Percentiles rank a stretch among this genome's conserved stretches.
These are phyloP conservation scores for Trichoderma koningiopsis DNA, from an alignment of 2,329 filamentous ascomycete genomes.

Conservation along the genomic window DNA sequence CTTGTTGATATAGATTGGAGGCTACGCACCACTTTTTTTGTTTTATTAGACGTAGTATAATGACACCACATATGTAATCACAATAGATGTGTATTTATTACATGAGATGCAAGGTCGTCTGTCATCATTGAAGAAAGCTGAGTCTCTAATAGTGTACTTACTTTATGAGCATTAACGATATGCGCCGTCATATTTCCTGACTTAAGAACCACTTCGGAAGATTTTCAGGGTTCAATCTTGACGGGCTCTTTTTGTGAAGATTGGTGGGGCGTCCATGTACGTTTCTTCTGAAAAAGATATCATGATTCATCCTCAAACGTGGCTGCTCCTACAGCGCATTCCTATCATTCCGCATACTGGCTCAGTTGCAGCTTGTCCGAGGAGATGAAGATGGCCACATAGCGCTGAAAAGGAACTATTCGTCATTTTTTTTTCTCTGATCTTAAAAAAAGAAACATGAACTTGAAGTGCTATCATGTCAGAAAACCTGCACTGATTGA, in stretches of 20 bases:
- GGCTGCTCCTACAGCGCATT: not conserved
- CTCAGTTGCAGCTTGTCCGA: not conserved
- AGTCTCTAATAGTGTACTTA: not conserved
- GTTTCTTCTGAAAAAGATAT: not conserved
- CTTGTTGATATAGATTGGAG: constrained; percentile 26
- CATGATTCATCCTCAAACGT: not conserved
- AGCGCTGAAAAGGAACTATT: not conserved
- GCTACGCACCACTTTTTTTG: not conserved
- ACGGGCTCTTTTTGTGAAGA: not conserved
- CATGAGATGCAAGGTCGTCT: not conserved
- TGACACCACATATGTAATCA: constrained; percentile 12
- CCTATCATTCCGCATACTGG: not conserved
- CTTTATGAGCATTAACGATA: not conserved
- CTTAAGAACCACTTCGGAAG: not conserved
- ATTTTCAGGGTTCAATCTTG: not conserved
- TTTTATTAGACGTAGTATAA: constrained; percentile 19
- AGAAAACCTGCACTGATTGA: not conserved
- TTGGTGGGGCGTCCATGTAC: not conserved
- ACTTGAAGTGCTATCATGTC: not conserved
- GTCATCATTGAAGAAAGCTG: no score
- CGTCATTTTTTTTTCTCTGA: not conserved
- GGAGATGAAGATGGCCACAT: not conserved
- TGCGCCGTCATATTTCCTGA: not conserved
- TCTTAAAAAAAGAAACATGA: not conserved
- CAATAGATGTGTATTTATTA: not conserved